Evolutionary conservation across 2,329 filamentous ascomycete genomes (phyloP), one percentile per base, ranked within the genome.

Genomic region (Cladosporium sp.): DNA sequence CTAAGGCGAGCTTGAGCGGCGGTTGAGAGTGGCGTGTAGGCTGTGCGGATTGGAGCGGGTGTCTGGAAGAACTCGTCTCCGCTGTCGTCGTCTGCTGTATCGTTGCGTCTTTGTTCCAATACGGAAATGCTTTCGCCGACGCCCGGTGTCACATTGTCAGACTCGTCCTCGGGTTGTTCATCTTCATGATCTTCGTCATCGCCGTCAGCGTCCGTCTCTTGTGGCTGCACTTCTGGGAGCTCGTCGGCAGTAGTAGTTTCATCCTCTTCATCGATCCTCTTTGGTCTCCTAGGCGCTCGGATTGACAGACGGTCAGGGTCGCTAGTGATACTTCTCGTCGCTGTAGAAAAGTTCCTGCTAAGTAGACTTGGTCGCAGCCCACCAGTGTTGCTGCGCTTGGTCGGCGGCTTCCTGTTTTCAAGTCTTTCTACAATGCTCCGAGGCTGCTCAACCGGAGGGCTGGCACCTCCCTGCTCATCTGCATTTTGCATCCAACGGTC

Each of bases 401-500:
- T 75, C 48, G 79, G 77, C 47, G 77, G 75, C 75, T 84, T 65
- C 32, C 75, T 72, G 60, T 73, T 73, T 65, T 87, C 85, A 1
- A 87, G 71, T 44, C 77, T 76, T 64, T 85, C 82, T 2, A 86
- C 74, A 10, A 84, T 75, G 3, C 80, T 81, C 9, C 77, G 78
- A 56, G 85, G 80, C 64, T 87, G 80, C 65, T 87, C 85, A 60
- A 82, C 76, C 8, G 84, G 84, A 13, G 83, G 80, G 58, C 75
- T 78, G 22, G 78, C 77, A 50, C 77, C 77, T 6, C 78, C 80
- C 39, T 81, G 80, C 70, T 79, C 71, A 19, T 80, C 82, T 66
- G 85, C 80, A 19, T 74, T 75, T 59, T 91, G 89, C 89, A 97
- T 96, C 92, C 92, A 97, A 64, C 89, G 87, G 25, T 88, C 86